Base-by-base conservation (phyloP, 305 asterid genomes). In the Lippia alba region DNA sequence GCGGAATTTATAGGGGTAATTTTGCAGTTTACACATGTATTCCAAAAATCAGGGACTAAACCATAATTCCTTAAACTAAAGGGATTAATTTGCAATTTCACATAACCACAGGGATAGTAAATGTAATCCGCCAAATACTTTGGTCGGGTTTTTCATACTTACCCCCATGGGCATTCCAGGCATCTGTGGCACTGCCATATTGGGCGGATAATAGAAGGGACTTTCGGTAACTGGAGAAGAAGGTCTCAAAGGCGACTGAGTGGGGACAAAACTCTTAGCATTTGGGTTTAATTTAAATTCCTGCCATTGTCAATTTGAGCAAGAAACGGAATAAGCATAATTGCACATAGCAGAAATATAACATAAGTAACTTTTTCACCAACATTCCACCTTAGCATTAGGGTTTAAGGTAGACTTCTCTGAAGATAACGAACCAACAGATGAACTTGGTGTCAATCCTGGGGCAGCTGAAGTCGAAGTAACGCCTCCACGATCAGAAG, bases 121-220 rank as follows among this genome's bases (percentile, higher is more conserved):
- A 24, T 24, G 30, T 24, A 24, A 24, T 24, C 30, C 30, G 30
- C 30, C 30, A 3, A 24, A 24, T 24, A 24, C 30, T 36, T 4
- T 36, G 5, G 0, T 36, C 5, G 39, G 30, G 17, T 56, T 78
- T 56, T 54, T 48, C 41, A 72, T 20, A 74, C 96, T 82, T 80
- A 92, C 98, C 89, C 98, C 92, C 57, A 85, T 86, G 36, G 97
- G 86, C 96, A 87, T 85, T 74, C 96, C 93, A 50, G 82, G 97
- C 94, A 94, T 89, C 78, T 88, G 96, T 2, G 88, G 64, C 62
- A 84, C 84, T 67, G 85, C 67, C 85, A 88, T 68, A 74, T 86
- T 90, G 80, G 95, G 79, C 65, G 89, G 90, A 81, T 94, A 92
- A 71, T 92, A 92, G 80, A 88, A 90, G 56, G 99, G 72, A 76